A percentile compares a stretch with the other conserved stretches of the same genome.
Conservation (phyloP, 2,329 filamentous ascomycete genomes). For the Purpureocillium lavendulum region DNA sequence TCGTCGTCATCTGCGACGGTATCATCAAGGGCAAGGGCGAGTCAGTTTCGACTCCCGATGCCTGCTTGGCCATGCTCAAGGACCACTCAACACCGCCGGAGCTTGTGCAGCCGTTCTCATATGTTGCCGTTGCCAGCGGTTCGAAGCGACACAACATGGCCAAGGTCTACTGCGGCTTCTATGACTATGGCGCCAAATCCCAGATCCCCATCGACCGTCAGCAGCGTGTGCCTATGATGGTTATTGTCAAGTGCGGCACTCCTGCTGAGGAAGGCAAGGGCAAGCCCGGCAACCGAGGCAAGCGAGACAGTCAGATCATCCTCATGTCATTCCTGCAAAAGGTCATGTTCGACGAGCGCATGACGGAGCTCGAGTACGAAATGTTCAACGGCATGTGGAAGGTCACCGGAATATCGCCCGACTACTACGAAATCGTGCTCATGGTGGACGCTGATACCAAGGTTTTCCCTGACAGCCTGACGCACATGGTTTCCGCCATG, state of each 20-base stretch:
- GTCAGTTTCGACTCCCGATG: conserved; percentile 76
- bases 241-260: conserved; percentile 91
- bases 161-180: conserved; percentile 96
- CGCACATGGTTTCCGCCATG: conserved; percentile 98
- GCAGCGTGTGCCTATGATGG: conserved; percentile 95
- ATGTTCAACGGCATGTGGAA: conserved; percentile 99
- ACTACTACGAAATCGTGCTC: conserved; percentile 95
- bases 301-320: conserved; percentile 98
- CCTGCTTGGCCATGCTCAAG: conserved; percentile 87
- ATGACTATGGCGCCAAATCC: conserved; percentile 83
- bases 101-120: conserved; percentile 84
- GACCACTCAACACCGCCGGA: conserved; percentile 74
- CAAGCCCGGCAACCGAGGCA: conserved; percentile 95
- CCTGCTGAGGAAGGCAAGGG: conserved; percentile 71
- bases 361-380: conserved; percentile 98
- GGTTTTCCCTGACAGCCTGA: conserved; percentile 95
- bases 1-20: conserved; percentile 93
- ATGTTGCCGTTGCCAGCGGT: conserved; percentile 91
- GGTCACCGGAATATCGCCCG: conserved; percentile 93
- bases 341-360: conserved; percentile 99
- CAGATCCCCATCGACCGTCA: conserved; percentile 77
- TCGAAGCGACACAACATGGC: conserved; percentile 99
- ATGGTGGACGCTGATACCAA: conserved; percentile 99
- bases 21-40: conserved; percentile 96
- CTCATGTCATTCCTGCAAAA: conserved; percentile 99